Conservation (phyloP, 306 rosid genomes). For the Lathyrus sativus region DNA sequence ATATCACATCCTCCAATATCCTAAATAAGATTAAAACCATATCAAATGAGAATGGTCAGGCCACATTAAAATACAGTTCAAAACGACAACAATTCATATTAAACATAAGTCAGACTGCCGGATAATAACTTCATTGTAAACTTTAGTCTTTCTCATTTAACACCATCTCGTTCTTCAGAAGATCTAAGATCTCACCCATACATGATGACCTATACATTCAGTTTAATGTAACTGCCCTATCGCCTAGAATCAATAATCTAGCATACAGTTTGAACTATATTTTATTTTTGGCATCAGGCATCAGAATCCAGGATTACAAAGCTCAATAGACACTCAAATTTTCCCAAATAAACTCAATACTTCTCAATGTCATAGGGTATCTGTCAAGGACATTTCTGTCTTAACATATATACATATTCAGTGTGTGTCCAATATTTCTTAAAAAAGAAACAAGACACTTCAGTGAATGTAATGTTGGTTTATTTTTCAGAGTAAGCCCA, state of each 20-base stretch:
- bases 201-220: constrained; percentile 48
- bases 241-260: constrained; percentile 51
- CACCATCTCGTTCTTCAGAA: constrained; percentile 48
- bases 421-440: constrained; percentile 37
- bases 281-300: constrained; percentile 42
- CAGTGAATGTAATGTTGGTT: constrained; percentile 40
- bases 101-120: background rate
- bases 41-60: background rate
- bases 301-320: constrained; percentile 59
- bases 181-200: constrained; percentile 61
- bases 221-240: constrained; percentile 49
- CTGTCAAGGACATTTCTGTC: constrained; percentile 58
- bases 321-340: background rate
- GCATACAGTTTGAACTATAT: constrained; percentile 54
- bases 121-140: constrained; percentile 43
- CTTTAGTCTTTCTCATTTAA: constrained; percentile 57
- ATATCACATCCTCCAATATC: constrained; percentile 99
- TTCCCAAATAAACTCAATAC: constrained; percentile 37
- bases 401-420: constrained; percentile 47
- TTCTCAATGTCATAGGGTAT: constrained; percentile 52
- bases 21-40: constrained; percentile 41
- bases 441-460: constrained; percentile 51
- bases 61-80: background rate
- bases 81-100: constrained; percentile 16
- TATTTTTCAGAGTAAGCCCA: constrained; percentile 56